Percentiles rank a stretch among this genome's conserved stretches.
Conservation (phyloP, 805 yeast genomes). For the Candida koratica region DNA sequence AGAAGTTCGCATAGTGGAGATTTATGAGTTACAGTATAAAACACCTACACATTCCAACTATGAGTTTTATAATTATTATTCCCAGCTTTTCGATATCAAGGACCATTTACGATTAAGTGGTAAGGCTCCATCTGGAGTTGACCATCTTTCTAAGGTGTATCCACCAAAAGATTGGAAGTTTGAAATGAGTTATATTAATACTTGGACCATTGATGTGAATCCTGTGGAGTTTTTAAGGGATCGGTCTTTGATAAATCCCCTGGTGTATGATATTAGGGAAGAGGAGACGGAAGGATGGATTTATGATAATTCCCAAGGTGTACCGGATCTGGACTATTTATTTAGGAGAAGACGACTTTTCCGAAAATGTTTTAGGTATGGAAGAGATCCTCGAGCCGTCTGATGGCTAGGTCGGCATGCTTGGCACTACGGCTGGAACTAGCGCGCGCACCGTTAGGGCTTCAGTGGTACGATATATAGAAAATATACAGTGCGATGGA, state of each 20-base stretch:
- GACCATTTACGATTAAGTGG: constrained; percentile 40
- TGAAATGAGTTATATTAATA: constrained; percentile 45
- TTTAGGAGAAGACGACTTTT: constrained; percentile 57
- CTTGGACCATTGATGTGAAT: constrained; percentile 63
- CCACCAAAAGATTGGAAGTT: constrained; percentile 78
- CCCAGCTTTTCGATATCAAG: constrained; percentile 48
- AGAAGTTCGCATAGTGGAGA: constrained; percentile 59
- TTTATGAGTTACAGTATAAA: constrained; percentile 70
- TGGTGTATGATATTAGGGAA: constrained; percentile 19
- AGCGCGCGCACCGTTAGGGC: no score
- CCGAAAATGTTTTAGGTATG: constrained; percentile 49
- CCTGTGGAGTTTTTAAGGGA: constrained; percentile 51
- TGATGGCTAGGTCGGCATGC: no score
- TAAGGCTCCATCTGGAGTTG: constrained; percentile 64
- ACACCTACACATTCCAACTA: constrained; percentile 59
- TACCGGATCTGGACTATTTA: constrained; percentile 33
- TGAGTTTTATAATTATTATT: constrained; percentile 57
- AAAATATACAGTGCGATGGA: no score
- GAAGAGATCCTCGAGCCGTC: constrained; percentile 21
- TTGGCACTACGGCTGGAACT: no score
- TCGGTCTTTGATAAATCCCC: constrained; percentile 30
- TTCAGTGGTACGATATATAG: no score
- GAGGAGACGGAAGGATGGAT: constrained; percentile 49
- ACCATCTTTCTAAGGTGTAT: constrained; percentile 47
- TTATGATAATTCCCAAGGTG: constrained; percentile 28